A percentile compares a stretch with the other conserved stretches of the same genome.
These are phyloP conservation scores for Amanita subjunquillea DNA, from an alignment of 768 basidiomycete species.

Conservation along the genomic window DNA sequence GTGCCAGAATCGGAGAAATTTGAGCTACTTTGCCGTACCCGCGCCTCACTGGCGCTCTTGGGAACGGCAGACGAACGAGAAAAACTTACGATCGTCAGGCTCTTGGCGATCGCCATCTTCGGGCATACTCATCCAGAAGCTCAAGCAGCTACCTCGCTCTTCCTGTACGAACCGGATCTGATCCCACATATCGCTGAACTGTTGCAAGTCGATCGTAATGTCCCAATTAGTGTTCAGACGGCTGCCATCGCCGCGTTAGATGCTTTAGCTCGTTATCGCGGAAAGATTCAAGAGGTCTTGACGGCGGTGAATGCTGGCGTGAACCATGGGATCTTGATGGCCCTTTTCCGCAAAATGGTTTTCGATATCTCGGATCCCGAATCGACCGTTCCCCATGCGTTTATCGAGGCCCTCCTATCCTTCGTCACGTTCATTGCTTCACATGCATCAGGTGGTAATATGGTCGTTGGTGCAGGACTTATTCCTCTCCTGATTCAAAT, in stretches of 20 bases:
- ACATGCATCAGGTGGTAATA: slow-evolving; percentile 77
- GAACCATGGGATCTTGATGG: slow-evolving; percentile 92
- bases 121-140: slow-evolving; percentile 79
- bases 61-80: slow-evolving; percentile 55
- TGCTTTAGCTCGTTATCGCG: slow-evolving; percentile 77
- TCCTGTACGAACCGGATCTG: slow-evolving; percentile 92
- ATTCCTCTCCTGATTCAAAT: slow-evolving; percentile 85
- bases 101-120: slow-evolving; percentile 86
- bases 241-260: slow-evolving; percentile 87
- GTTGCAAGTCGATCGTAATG: slow-evolving; percentile 66
- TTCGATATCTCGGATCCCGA: slow-evolving; percentile 57
- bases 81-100: slow-evolving; percentile 71
- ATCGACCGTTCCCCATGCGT: slow-evolving; percentile 59
- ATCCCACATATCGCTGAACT: slow-evolving; percentile 84
- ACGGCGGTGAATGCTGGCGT: slow-evolving; percentile 90
- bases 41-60: slow-evolving; percentile 62
- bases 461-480: slow-evolving; percentile 92
- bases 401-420: slow-evolving; percentile 75
- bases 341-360: slow-evolving; percentile 74
- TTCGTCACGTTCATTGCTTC: slow-evolving; percentile 85
- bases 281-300: slow-evolving; percentile 77
- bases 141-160: slow-evolving; percentile 70
- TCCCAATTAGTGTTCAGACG: slow-evolving; percentile 67
- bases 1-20: slow-evolving; percentile 80
- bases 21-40: slow-evolving; percentile 79